Base-by-base conservation (phyloP, 2,329 filamentous ascomycete genomes). In the Coniochaeta ligniaria region DNA sequence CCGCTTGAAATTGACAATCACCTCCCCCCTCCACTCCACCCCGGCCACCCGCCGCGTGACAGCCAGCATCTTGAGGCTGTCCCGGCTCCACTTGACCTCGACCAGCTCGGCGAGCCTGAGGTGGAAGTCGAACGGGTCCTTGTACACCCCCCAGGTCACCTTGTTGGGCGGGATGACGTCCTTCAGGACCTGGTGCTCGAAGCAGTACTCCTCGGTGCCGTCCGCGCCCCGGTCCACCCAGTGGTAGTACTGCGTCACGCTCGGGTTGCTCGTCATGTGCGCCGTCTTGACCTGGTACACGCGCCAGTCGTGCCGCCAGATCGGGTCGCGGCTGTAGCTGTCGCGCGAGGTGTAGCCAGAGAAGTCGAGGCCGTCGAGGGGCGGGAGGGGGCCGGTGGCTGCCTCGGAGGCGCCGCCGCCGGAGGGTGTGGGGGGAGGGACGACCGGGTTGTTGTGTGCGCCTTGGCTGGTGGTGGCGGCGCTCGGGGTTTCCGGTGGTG, bases 191-290 rank as follows among this genome's bases (percentile, higher is more conserved):
- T 83, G 82, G 63, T 84, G 82, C 71, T 84, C 79, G 59, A 84
- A 80, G 56, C 72, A 65, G 24, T 68, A 58, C 26, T 72, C 72
- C 17, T 73, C 64, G n/a, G 65, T 59, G 38, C 56, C 56, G 26
- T 72, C 72, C 16, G 73, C 65, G 20, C 66, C 72, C 7, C 67
- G 66, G 33, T 74, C 72, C 3, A 78, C 65, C 77, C 78, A 84
- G 57, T 80, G 80, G 80, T 80, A 83, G 70, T 84, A 84, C 66
- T 85, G 82, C 14, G 80, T 83, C 6, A 81, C 78, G 14, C 73
- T 66, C 2, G 73, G 69, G 59, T 78, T 79, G 24, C 77, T 81
- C 1, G 80, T 79, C 58, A 78, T 74, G 12, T 72, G 64, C 16
- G 72, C 70, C 2, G 78, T 80, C 71, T 83, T 83, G 65, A 85